Evolutionary conservation across 345 rosid species (phyloP), one percentile per base, ranked within the genome.

Genomic region (Mercurialis annua): DNA sequence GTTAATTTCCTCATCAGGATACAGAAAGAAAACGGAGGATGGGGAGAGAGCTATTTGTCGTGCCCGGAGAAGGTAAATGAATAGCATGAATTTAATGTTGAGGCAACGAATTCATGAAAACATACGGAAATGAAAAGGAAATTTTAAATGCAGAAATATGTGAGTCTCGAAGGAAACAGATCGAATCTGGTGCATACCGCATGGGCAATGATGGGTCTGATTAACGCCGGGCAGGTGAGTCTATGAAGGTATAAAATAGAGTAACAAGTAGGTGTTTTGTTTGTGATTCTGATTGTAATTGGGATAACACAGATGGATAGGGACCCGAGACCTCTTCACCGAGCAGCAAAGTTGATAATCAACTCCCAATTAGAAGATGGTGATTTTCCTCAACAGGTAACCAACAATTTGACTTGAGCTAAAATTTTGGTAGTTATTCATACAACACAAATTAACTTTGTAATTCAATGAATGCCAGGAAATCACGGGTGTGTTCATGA

Each of bases 401-500:
- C 1, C 23, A 47, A 2, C 20, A 2, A n/a, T n/a, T n/a, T n/a
- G n/a, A 47, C 4, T 17, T 16, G n/a, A 47, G 3, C 16, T 11
- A 4, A 17, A 4, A 23, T 47, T 47, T 17, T 47, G 4, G n/a
- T n/a, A 12, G 1, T 46, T 46, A 2, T 46, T 46, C 16, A 2
- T 3, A 46, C 16, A 46, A 46, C 9, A 36, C 40, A 36, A 12
- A 9, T 51, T 21, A 17, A 12, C 14, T 16, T 12, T 11, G 17
- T 0, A 46, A 46, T 46, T n/a, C n/a, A n/a, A n/a, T 20, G 61
- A 33, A 24, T 68, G 61, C 20, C 80, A 87, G 92, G 90, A 89
- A 75, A 76, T 89, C 68, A 87, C 86, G 36, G 89, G 96, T 26
- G 92, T 87, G 20, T 87, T 87, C 77, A 84, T 78, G 86, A 84